A percentile compares a stretch with the other conserved stretches of the same genome.
phyloP scores from a whole-genome alignment of 768 basidiomycete species.

The Peribolospora baueri region DNA sequence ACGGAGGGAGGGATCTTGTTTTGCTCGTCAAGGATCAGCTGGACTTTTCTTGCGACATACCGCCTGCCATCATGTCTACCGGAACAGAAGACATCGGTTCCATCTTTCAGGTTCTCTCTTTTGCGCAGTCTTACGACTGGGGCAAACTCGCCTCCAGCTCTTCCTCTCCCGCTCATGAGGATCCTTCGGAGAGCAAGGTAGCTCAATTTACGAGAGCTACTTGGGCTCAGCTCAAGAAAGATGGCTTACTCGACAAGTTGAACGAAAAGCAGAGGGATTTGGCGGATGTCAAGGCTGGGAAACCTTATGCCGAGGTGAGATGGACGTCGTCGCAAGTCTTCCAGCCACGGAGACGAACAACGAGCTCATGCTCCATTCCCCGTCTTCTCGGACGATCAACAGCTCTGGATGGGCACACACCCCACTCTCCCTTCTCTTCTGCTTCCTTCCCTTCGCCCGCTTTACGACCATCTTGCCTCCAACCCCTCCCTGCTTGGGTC shows the following conservation, averaged over 20 bases:
- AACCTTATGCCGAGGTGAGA: slow-evolving; percentile 79
- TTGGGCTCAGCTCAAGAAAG: background rate
- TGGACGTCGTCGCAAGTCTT: background rate
- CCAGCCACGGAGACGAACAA: background rate
- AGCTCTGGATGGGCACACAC: slow-evolving; percentile 99
- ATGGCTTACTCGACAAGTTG: slow-evolving; percentile 19
- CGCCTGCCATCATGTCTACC: slow-evolving; percentile 1
- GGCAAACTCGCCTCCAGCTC: slow-evolving; percentile 32
- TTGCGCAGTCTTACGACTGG: slow-evolving; percentile 83
- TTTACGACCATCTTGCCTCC: slow-evolving; percentile 35
- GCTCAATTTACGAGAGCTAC: background rate
- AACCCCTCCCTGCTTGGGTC: slow-evolving; percentile 41
- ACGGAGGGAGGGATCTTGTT: no score
- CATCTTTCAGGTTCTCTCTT: slow-evolving; percentile 57
- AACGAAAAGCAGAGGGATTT: slow-evolving; percentile 25
- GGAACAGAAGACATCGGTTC: background rate
- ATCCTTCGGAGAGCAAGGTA: slow-evolving; percentile 14
- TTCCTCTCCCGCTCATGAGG: slow-evolving; percentile 21
- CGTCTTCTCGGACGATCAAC: background rate
- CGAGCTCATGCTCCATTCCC: background rate
- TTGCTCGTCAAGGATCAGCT: no score
- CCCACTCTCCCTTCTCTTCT: slow-evolving; percentile 41
- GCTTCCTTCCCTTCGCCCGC: slow-evolving; percentile 27
- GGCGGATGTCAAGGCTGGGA: slow-evolving; percentile 2
- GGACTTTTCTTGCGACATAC: background rate